Base-by-base conservation (phyloP, 2,329 filamentous ascomycete genomes). In the Didymella segeticola region DNA sequence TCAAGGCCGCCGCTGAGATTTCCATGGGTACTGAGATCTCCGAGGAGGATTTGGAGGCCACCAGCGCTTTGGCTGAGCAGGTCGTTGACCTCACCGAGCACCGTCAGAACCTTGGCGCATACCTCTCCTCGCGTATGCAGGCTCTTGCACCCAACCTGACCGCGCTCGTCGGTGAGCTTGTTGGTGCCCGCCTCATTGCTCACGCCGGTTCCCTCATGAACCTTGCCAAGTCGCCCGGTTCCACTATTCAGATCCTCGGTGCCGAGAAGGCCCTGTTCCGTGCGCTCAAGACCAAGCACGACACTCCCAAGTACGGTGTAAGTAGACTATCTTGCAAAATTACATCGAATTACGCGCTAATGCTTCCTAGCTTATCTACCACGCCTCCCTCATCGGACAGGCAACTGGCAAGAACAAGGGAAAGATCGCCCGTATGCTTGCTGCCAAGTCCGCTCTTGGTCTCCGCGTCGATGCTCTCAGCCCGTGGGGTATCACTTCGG, bases 11-110 rank as follows among this genome's bases (percentile, higher is more conserved):
- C 29, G 93, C 95, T 48, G 95, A 99, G 78, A 90, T 97, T 59
- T 96, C 90, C 74, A 99, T 99, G 95, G 95, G 95, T 77, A 97
- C 93, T 22, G 95, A 99, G 78, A 96, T 99, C 73, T 93, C 89
- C 51, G 84, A 89, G 5, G 90, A 96, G 72, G 95, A 99, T 82
- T 80, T 98, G 57, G 88, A 93, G 64, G 96, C 96, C 81, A 97
- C 98, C 67, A 87, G 90, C 75, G 86, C 90, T 53, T 83, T 99
- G 52, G 95, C 95, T 43, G 90, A 96, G 76, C 91, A 98, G 78
- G 95, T 98, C 57, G 89, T 98, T 68, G 85, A 86, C 58, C 96
- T 96, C 78, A 90, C 91, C 43, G 90, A 96, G 74, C 68, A 71
- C 81, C 89, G 95, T 67, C 82, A 87, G 63, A 89, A 95, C 78